Evolutionary conservation across 768 basidiomycete genomes (phyloP), one percentile per base, ranked within the genome.

Genomic region (Hericium rajendrae): DNA sequence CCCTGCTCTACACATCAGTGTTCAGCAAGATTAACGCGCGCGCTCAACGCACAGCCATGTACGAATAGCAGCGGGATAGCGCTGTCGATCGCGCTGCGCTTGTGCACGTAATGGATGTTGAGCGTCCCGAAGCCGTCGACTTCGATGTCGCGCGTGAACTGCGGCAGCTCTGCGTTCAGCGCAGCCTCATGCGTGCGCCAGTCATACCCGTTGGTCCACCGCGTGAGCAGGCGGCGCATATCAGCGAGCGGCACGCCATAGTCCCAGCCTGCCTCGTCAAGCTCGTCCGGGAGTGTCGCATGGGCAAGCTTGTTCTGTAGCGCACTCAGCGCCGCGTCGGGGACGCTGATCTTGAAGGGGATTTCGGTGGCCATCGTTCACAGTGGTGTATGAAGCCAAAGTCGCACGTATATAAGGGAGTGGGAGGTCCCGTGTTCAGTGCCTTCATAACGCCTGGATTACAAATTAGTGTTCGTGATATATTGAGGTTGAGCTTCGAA

Each of bases 281-380:
- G 71, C 59, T 85, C 83, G 63, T 84, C 80, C 0, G 84, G 84
- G n/a, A 84, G 73, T 1, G 66, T 69, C 0, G 75, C 65, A 13
- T 79, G 70, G 0, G 68, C 70, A 11, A 86, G 78, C 60, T 81
- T 85, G 46, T 66, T 62, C 6, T 66, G 66, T 12, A 85, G 72
- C 13, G 68, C 28, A 0, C 67, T 63, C 24, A 86, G 66, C 15
- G 72, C 64, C 1, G 65, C 65, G 46, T 79, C 78, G 0, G 81
- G 57, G 12, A 85, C 62, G 6, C 72, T 53, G 39, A 85, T 74
- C 38, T 64, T 71, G 76, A 83, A 86, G 0, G 76, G 68, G 6
- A 60, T 59, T 59, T 79, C 78, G 2, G 48, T 15, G 12, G 50
- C 22, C 49, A 50, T 50, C n/a, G 49, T 50, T 16, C 28, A n/a